Base-by-base conservation (phyloP, 202 grass and related monocot genomes). In the Saccharum hybrid region DNA sequence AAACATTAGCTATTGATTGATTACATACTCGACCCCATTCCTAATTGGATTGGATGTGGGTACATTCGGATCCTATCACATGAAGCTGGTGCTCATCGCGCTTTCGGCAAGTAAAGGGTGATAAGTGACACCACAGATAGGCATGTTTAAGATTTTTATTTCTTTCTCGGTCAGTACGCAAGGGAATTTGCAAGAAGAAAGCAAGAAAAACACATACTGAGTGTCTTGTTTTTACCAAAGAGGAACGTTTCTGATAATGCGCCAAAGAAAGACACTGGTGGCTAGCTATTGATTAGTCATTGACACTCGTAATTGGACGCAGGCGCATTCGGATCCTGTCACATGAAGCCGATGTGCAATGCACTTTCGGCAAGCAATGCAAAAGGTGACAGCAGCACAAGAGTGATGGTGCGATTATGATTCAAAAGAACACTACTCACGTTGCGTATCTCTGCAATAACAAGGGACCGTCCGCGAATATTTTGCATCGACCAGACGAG, bases 51-150 rank as follows among this genome's bases (percentile, higher is more conserved):
- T 42, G 48, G 19, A 21, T 57, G 18, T 21, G 21, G 40, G 31
- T 57, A 48, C 80, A 12, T 46, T 13, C 2, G 60, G 26, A 66
- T 88, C 68, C 13, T 79, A 28, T 59, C 67, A 37, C 61, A 33
- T 33, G 54, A 63, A 49, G 72, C 39, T 69, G 80, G 60, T 52
- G 86, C 38, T 69, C 86, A 9, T 62, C 21, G 59, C 23, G 83
- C 86, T 89, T 85, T 86, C 78, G 72, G 77, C 67, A 41, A 72
- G 72, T 19, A 75, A 78, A 71, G 21, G 57, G 66, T 72, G 78
- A 85, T 46, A 48, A 1, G 39, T 43, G 68, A 71, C 28, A 63
- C 10, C 52, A 49, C 66, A 22, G 21, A 8, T 43, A 18, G 18
- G 5, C 1, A 69, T 49, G 49, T 60, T 8, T 49, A 8, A 0